These are phyloP conservation scores for Neonectria sp. DNA, from an alignment of 2,329 filamentous ascomycete genomes.

Conservation along the genomic window DNA sequence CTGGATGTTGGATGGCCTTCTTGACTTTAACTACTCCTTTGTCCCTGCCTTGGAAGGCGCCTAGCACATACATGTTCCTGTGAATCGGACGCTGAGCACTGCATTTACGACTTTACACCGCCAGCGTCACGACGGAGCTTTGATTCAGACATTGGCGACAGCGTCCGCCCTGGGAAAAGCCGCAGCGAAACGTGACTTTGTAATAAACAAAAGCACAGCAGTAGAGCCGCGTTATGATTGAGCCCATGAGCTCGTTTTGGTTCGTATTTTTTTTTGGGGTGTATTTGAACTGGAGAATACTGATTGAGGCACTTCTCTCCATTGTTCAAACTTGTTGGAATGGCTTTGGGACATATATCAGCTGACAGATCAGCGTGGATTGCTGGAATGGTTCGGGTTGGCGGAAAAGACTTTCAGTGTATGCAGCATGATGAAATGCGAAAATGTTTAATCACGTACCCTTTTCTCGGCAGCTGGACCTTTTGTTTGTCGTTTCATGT, in stretches of 20 bases:
- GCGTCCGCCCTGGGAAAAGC: neutral
- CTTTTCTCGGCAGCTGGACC: neutral
- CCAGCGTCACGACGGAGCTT: neutral
- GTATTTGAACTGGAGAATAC: slow-evolving; percentile 19
- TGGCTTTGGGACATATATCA: slow-evolving; percentile 13
- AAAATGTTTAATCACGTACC: slow-evolving; percentile 39
- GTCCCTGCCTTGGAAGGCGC: slow-evolving; percentile 69
- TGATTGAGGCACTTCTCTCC: slow-evolving; percentile 1
- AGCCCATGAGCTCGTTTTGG: slow-evolving; percentile 13
- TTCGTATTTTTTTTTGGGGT: slow-evolving; percentile 15
- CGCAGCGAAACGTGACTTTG: slow-evolving; percentile 3
- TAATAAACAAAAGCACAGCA: slow-evolving; percentile 9
- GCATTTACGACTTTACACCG: slow-evolving; percentile 3
- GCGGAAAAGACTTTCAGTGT: slow-evolving; percentile 32
- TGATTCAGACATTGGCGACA: neutral
- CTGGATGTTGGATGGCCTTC: slow-evolving; percentile 91
- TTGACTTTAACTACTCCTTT: slow-evolving; percentile 83
- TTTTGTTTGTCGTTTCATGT: neutral
- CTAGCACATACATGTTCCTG: slow-evolving; percentile 44
- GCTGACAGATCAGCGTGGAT: slow-evolving; percentile 29
- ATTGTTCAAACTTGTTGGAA: slow-evolving; percentile 16
- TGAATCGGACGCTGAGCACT: slow-evolving; percentile 2
- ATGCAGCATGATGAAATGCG: slow-evolving; percentile 43
- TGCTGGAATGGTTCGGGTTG: slow-evolving; percentile 23
- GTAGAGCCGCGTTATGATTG: slow-evolving; percentile 19